Base-by-base conservation (phyloP, 805 yeast species). In the Spencermartinsiella europaea region DNA sequence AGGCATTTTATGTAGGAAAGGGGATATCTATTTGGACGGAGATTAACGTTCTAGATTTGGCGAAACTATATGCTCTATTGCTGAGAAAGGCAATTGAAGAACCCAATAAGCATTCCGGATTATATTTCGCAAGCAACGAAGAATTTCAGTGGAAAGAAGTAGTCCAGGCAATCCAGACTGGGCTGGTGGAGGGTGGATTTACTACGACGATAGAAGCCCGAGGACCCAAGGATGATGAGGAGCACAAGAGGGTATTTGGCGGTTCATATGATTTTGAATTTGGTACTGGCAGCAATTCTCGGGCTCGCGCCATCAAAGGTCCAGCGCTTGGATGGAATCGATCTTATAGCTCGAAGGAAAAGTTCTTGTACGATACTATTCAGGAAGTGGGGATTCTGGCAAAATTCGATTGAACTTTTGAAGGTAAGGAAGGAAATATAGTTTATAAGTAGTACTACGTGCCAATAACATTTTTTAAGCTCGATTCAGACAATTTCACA, bases 301-400 rank as follows among this genome's bases (percentile, higher is more conserved):
- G 89, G 80, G 58, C 59, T 56, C 40, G 67, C 85, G 47, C 71
- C 79, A 28, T 76, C 68, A 54, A 59, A 59, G 3, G 67, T 73
- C 1, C 73, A 79, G 19, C 65, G 66, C 27, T 63, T 63, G 20
- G 55, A 73, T 47, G 58, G 71, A 3, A 53, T 56, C 10, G 68
- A 63, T 3, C 56, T 62, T 36, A 37, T 25, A 36, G 45, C 21
- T 37, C 51, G 20, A 22, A 43, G 16, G 44, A 47, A 21, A 34
- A 38, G 14, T 52, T 52, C 42, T 34, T 51, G 27, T 19, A n/a
- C 28, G 34, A 39, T 31, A 33, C 22, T 14, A 22, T 27, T 3
- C 17, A 22, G 14, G 44, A 45, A 33, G 42, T 28, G 7, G 19
- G 17, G 5, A 12, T 38, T n/a, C 14, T 37, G 8, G 21, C 40